Evolutionary conservation across 768 basidiomycete species (phyloP).

Genomic region (Dacryopinax spathularia): DNA sequence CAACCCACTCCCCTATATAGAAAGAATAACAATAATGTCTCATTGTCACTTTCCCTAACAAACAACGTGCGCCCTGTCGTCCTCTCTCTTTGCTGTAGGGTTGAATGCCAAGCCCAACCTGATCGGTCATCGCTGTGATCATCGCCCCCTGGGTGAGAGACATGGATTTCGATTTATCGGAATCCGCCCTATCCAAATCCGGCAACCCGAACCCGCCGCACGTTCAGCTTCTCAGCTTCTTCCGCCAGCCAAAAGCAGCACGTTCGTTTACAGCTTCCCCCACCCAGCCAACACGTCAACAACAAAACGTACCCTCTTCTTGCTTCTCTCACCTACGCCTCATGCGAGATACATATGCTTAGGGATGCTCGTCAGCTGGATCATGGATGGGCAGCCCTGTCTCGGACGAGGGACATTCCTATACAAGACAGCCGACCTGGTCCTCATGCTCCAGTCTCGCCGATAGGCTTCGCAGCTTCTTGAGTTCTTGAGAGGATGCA

Average conservation of each 20-base stretch:
- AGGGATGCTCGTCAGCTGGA: background rate
- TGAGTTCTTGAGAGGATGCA: background rate
- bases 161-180: no score
- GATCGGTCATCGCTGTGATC: no score
- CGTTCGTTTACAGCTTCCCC: slow-evolving; percentile 1
- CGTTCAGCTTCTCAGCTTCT: background rate
- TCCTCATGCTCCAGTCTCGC: background rate
- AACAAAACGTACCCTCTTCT: background rate
- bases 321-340: background rate
- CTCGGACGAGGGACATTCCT: background rate
- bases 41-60: no score
- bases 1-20: no score
- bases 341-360: background rate
- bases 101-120: no score
- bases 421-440: background rate
- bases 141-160: no score
- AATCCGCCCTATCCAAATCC: background rate
- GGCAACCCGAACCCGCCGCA: background rate
- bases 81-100: no score
- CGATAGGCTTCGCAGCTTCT: background rate
- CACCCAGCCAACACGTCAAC: no score
- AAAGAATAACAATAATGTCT: no score
- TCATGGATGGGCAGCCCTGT: background rate
- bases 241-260: background rate
- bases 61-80: no score